A percentile compares a stretch with the other conserved stretches of the same genome.
phyloP scores from a whole-genome alignment of 2,329 filamentous ascomycete genomes.

The Ilyonectria sp. region DNA sequence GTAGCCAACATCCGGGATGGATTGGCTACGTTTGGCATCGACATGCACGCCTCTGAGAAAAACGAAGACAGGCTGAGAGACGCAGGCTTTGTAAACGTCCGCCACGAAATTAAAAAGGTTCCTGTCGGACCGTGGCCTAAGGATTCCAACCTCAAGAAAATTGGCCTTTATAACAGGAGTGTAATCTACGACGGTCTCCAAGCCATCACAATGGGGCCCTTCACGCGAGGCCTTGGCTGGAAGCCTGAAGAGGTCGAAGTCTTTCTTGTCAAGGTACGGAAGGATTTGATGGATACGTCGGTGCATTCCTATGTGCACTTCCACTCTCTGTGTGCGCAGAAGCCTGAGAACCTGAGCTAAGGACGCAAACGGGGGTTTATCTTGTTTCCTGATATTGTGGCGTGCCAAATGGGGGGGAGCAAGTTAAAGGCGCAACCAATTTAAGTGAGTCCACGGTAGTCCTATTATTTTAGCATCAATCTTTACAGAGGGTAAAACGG shows the following conservation, averaged over 20 bases:
- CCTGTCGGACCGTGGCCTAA: conserved; percentile 65
- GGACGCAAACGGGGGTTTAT: no score
- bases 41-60: conserved; percentile 50
- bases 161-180: conserved; percentile 55
- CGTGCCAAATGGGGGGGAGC: no score
- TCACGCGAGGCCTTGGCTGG: conserved; percentile 54
- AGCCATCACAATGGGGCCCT: conserved; percentile 53
- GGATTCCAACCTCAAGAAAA: conserved; percentile 61
- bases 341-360: neutral
- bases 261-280: conserved; percentile 53
- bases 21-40: conserved; percentile 49
- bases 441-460: no score
- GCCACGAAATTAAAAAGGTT: conserved; percentile 58
- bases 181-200: conserved; percentile 51
- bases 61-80: conserved; percentile 46
- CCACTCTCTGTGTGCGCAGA: conserved; percentile 38
- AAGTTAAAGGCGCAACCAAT: no score
- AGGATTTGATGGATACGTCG: conserved; percentile 49
- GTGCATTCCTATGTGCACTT: conserved; percentile 41
- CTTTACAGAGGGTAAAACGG: no score
- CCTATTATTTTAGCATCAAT: no score
- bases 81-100: conserved; percentile 60
- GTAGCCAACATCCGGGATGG: conserved; percentile 49
- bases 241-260: conserved; percentile 51
- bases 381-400: no score